phyloP scores from a whole-genome alignment of 495 filamentous ascomycete genomes.

The Lasiosphaeria miniovina region DNA sequence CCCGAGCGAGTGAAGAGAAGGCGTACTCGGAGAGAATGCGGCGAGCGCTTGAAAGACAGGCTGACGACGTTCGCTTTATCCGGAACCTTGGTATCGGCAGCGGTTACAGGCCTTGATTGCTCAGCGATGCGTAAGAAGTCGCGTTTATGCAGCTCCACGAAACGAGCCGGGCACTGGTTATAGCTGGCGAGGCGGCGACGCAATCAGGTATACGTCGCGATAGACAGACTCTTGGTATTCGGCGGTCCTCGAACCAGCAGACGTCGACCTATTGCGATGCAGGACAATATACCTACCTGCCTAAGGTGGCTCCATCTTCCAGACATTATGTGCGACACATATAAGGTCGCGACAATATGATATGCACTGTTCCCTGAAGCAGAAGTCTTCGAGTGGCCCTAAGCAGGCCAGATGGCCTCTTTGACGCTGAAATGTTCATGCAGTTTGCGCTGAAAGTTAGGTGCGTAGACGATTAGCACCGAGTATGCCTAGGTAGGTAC shows the following conservation, averaged over 20 bases:
- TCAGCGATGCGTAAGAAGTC: background rate
- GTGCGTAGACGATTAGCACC: slow-evolving; percentile 1
- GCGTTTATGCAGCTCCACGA: no score
- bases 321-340: no score
- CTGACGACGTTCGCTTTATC: slow-evolving; percentile 78
- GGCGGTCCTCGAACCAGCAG: no score
- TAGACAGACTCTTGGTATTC: no score
- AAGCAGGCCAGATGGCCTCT: background rate
- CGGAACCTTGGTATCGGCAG: slow-evolving; percentile 59
- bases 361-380: background rate
- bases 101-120: slow-evolving; percentile 10
- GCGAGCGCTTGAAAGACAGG: slow-evolving; percentile 70
- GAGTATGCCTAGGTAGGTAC: background rate
- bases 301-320: no score
- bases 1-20: slow-evolving; percentile 41
- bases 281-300: no score
- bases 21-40: slow-evolving; percentile 70
- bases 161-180: background rate
- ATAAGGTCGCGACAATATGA: no score
- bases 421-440: slow-evolving; percentile 8
- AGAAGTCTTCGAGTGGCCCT: background rate
- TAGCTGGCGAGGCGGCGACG: background rate
- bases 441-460: background rate
- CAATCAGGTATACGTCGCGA: background rate
- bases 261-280: no score